Conservation (phyloP, 352 stramenopile genomes). For the Poterioochromonas sp. region DNA sequence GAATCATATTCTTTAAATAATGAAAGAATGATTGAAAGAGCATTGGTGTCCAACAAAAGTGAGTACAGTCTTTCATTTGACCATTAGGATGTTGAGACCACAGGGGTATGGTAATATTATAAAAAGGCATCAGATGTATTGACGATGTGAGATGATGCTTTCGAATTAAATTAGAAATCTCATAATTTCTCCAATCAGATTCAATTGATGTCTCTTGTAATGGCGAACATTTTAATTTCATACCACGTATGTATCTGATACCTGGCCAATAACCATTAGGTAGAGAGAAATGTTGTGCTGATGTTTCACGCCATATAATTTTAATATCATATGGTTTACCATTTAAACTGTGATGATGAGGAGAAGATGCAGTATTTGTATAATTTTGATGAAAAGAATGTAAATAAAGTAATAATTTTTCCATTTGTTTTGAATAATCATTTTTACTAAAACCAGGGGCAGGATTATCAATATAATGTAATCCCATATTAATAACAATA, state of each 20-base stretch:
- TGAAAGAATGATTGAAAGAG: constrained; percentile 25
- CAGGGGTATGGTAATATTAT: constrained; percentile 12
- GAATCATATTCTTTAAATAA: background rate
- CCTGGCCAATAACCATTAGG: constrained; percentile 30
- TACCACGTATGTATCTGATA: background rate
- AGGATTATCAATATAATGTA: constrained; percentile 28
- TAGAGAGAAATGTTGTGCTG: constrained; percentile 13
- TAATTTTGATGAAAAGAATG: background rate
- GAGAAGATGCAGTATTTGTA: background rate
- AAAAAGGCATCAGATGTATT: constrained; percentile 6
- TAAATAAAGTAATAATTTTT: background rate
- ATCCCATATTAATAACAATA: constrained; percentile 20
- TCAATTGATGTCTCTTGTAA: constrained; percentile 9
- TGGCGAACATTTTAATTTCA: background rate
- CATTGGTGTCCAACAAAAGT: constrained; percentile 34
- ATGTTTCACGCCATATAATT: constrained; percentile 12
- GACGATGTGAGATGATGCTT: background rate
- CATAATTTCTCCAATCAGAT: constrained; percentile 21
- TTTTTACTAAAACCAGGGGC: background rate
- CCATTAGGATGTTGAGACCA: constrained; percentile 36
- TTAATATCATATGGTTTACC: background rate
- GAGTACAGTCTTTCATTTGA: constrained; percentile 32
- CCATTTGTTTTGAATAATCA: constrained; percentile 21
- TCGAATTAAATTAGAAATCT: background rate
- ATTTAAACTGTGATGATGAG: background rate